Evolutionary conservation across 2,329 filamentous ascomycete species (phyloP).

Genomic region (Hysterium pulicare): DNA sequence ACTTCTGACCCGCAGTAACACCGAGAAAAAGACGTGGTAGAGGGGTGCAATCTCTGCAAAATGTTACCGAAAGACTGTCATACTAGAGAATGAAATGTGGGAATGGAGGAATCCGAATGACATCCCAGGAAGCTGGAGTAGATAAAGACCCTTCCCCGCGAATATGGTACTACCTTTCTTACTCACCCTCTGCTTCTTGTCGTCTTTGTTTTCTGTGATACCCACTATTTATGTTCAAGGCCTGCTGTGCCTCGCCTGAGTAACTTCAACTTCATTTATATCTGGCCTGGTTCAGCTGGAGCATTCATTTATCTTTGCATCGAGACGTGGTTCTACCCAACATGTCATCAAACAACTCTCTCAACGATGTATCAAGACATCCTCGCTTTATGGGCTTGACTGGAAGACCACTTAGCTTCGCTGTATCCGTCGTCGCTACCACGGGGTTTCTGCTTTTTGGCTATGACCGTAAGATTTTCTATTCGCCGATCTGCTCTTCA

Average conservation of each 20-base stretch:
- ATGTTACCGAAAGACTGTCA: constrained; percentile 3
- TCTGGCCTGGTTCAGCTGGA: constrained; percentile 5
- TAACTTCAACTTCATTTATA: background rate
- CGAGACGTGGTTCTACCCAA: background rate
- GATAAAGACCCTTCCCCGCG: constrained; percentile 14
- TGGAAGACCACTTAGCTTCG: constrained; percentile 21
- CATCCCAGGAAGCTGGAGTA: constrained; percentile 3
- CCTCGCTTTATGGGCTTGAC: constrained; percentile 29
- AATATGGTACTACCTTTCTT: background rate
- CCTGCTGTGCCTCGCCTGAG: background rate
- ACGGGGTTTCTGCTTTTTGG: constrained; percentile 31
- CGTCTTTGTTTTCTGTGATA: background rate
- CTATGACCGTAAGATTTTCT: constrained; percentile 1
- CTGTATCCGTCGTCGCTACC: constrained; percentile 28
- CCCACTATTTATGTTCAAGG: background rate
- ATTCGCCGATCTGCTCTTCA: background rate
- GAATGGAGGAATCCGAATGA: no score
- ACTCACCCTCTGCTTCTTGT: background rate
- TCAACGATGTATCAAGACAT: constrained; percentile 10
- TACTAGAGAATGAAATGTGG: no score
- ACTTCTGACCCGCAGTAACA: background rate
- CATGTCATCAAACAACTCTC: constrained; percentile 1
- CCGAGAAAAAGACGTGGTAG: constrained; percentile 12
- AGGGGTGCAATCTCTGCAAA: constrained; percentile 13
- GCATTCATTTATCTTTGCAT: background rate